phyloP scores from a whole-genome alignment of 164 flowering plant species.

The Cinnamomum chago region DNA sequence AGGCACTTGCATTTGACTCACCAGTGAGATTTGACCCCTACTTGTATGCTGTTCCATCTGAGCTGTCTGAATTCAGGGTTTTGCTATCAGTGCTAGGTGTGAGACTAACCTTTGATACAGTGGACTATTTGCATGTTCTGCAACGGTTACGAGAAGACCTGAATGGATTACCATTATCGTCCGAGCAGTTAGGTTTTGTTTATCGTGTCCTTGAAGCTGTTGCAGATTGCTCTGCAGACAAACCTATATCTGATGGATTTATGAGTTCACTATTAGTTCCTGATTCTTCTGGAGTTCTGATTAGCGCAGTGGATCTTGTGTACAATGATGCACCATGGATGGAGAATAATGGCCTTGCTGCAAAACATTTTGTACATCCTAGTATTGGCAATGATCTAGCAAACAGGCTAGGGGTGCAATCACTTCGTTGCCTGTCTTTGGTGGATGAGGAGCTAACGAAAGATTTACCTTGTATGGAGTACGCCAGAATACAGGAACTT shows the following conservation, averaged over 20 bases:
- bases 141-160: slow-evolving; percentile 57
- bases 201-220: slow-evolving; percentile 80
- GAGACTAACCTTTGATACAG: slow-evolving; percentile 56
- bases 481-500: slow-evolving; percentile 56
- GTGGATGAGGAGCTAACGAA: slow-evolving; percentile 82
- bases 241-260: slow-evolving; percentile 34
- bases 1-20: slow-evolving; percentile 90
- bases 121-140: slow-evolving; percentile 62
- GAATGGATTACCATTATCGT: slow-evolving; percentile 49
- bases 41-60: slow-evolving; percentile 91
- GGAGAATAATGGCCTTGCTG: slow-evolving; percentile 46
- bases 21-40: slow-evolving; percentile 92
- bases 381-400: slow-evolving; percentile 81
- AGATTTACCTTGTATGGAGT: slow-evolving; percentile 92
- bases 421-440: slow-evolving; percentile 77
- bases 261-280: slow-evolving; percentile 52
- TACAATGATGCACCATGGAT: slow-evolving; percentile 99
- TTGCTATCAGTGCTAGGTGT: slow-evolving; percentile 81
- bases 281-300: slow-evolving; percentile 68
- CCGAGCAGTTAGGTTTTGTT: slow-evolving; percentile 79
- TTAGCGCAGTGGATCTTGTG: slow-evolving; percentile 53
- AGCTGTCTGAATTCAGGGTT: slow-evolving; percentile 67
- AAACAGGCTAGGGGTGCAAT: slow-evolving; percentile 67
- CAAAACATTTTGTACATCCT: slow-evolving; percentile 68
- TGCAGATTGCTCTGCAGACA: slow-evolving; percentile 59